phyloP scores from a whole-genome alignment of 2,329 filamentous ascomycete species.

The Fusarium sp. region DNA sequence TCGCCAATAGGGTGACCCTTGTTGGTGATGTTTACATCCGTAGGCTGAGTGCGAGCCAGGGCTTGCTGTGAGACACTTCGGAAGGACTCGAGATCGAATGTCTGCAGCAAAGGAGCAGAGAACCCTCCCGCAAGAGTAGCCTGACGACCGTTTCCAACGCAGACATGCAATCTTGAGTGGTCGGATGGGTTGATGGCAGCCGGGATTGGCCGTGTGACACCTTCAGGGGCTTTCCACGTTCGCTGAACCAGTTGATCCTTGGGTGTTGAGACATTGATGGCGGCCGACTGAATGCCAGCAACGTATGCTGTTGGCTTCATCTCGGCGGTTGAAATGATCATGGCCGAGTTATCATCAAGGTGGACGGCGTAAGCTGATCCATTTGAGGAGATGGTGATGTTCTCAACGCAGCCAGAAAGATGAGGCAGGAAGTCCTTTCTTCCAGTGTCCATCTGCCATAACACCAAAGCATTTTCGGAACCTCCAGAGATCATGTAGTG shows the following conservation, averaged over 20 bases:
- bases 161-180: constrained; percentile 73
- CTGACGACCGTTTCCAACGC: constrained; percentile 71
- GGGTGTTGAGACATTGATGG: constrained; percentile 60
- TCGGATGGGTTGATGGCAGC: constrained; percentile 71
- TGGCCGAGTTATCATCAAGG: constrained; percentile 90
- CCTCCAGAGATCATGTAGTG: constrained; percentile 96
- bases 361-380: constrained; percentile 87
- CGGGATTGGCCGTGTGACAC: constrained; percentile 63
- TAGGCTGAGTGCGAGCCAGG: constrained; percentile 86
- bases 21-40: constrained; percentile 79
- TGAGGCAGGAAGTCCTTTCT: constrained; percentile 89
- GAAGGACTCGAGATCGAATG: constrained; percentile 84
- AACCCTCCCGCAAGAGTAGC: constrained; percentile 62
- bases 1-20: constrained; percentile 78
- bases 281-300: constrained; percentile 79
- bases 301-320: constrained; percentile 86
- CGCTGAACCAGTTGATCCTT: constrained; percentile 65
- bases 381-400: constrained; percentile 80
- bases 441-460: constrained; percentile 93
- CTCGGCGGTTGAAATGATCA: constrained; percentile 91
- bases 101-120: constrained; percentile 76
- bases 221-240: constrained; percentile 57
- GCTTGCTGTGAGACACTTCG: constrained; percentile 88
- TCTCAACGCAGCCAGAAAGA: constrained; percentile 85
- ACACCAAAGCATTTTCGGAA: constrained; percentile 85